These are phyloP conservation scores for Aspergillus niger DNA, from an alignment of 2,329 filamentous ascomycete genomes.

Conservation along the genomic window DNA sequence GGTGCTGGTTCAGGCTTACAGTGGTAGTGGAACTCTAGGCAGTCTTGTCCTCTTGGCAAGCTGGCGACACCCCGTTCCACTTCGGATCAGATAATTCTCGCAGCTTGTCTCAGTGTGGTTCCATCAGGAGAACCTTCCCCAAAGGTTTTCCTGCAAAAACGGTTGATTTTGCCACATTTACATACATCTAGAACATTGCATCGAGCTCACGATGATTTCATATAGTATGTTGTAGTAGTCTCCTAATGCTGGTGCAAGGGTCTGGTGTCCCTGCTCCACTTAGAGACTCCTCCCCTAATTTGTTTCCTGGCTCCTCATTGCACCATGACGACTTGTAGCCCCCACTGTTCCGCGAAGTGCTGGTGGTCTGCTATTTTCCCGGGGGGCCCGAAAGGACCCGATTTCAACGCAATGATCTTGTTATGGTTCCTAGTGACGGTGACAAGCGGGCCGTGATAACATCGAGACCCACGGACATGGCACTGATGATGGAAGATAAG, in stretches of 20 bases:
- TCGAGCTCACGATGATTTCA: background rate
- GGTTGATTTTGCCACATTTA: background rate
- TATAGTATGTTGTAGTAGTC: background rate
- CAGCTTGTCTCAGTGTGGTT: background rate
- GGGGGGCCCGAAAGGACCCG: background rate
- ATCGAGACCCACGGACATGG: background rate
- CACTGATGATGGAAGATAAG: background rate
- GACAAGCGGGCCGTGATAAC: background rate
- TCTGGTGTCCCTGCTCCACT: background rate
- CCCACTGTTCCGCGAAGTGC: background rate
- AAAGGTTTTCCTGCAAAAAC: background rate
- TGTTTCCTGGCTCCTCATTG: background rate
- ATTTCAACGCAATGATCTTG: background rate
- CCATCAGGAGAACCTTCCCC: background rate
- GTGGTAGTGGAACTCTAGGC: background rate
- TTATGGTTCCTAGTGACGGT: background rate
- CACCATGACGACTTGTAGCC: background rate
- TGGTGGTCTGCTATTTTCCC: background rate
- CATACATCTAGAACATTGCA: background rate
- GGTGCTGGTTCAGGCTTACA: background rate
- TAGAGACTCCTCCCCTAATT: background rate
- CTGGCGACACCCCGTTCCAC: background rate
- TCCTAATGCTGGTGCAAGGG: background rate
- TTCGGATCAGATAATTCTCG: background rate
- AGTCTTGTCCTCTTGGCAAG: background rate